Evolutionary conservation across 2,329 filamentous ascomycete species (phyloP), one percentile per base, ranked within the genome.

Genomic region (Cladosporium sphaerospermum): DNA sequence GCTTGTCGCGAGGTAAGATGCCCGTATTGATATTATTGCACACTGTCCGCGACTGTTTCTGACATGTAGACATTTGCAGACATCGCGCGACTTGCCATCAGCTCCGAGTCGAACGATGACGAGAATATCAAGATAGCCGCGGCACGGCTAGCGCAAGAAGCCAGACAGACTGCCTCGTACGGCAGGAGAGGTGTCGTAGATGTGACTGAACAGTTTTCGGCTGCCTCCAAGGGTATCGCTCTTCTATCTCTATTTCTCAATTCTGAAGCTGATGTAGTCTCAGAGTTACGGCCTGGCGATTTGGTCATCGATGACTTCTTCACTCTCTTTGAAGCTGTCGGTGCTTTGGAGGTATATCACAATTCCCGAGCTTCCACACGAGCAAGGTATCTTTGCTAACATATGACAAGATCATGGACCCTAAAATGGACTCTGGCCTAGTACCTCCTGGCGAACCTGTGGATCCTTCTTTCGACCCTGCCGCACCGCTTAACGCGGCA

Each of bases 391-490:
- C 9, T 34, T 16, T 10, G 6, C 48, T 59, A 37, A 58, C 14
- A 33, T 33, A 8, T 13, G 6, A 10, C 49, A 64, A 99, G 93
- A 96, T 99, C 62, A 96, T 96, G 89, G 93, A 99, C 66, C 85
- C 88, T 1, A 99, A 97, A 72, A 99, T 99, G 93, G 93, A 99
- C 70, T 96, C 89, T 66, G 93, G 93, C 28, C 90, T 86, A 59
- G 76, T 95, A 6, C 78, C 82, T 16, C 82, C 86, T 7, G 87
- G 85, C 31, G 89, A 96, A 64, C 83, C 84, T n/a, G 80, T 92
- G 33, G 88, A 95, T 55, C 86, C 92, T 58, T 80, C 87, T 47
- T 66, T 66, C 48, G 60, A 66, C 45, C 61, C 62, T 10, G 50
- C 55, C 31, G 47, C 44, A 10, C 49, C 54, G 13, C 56, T 62